A percentile compares a stretch with the other conserved stretches of the same genome.
Evolutionary conservation across 139 green algal species (phyloP).

Genomic region (Deuterostichococcus epilithicus): DNA sequence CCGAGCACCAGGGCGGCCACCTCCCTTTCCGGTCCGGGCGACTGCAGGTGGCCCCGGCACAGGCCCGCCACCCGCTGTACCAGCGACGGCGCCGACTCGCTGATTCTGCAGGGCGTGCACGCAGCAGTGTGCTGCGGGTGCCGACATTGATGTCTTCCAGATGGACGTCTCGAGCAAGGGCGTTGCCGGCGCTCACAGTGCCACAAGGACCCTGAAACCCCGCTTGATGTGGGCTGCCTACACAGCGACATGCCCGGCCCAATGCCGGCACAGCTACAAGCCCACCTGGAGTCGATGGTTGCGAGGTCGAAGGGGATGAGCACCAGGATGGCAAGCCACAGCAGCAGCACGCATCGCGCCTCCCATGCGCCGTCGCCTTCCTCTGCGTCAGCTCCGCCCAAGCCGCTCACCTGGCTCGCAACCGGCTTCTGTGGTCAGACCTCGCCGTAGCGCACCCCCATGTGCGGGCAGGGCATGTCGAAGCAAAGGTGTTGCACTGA

Average conservation of each 20-base stretch:
- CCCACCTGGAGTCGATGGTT: conserved; percentile 66
- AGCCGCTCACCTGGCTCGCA: background rate
- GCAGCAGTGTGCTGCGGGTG: too few species aligned
- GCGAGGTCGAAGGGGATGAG: conserved; percentile 92
- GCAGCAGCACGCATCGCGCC: conserved; percentile 73
- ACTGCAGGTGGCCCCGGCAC: conserved; percentile 58
- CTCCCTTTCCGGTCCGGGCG: conserved; percentile 64
- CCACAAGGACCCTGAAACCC: background rate
- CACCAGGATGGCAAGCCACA: conserved; percentile 94
- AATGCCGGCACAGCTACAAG: too few species aligned
- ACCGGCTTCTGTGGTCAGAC: too few species aligned
- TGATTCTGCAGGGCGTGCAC: too few species aligned
- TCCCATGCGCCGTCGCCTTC: conserved; percentile 51
- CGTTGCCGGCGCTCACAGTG: background rate
- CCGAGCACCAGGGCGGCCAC: conserved; percentile 81
- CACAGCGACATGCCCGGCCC: too few species aligned
- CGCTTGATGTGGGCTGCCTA: too few species aligned
- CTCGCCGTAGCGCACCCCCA: too few species aligned
- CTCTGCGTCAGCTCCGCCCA: background rate
- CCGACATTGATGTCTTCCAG: too few species aligned
- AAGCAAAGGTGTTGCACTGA: too few species aligned
- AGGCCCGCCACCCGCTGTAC: conserved; percentile 54
- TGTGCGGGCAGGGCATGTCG: too few species aligned
- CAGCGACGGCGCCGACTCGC: conserved; percentile 9
- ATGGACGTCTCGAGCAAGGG: background rate